Evolutionary conservation across 164 flowering plant species (phyloP).

Genomic region (Berberis thunbergii): DNA sequence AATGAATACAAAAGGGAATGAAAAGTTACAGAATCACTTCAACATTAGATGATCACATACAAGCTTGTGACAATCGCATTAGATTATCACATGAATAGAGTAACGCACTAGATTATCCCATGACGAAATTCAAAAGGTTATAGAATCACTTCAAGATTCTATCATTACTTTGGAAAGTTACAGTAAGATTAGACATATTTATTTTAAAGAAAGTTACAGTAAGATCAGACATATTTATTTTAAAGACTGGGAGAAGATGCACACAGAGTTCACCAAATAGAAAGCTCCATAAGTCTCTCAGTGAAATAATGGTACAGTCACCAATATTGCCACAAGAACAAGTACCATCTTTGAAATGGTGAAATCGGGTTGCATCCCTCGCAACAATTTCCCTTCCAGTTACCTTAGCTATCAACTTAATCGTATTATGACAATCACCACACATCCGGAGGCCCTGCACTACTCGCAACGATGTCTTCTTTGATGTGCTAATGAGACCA

Average conservation of each 20-base stretch:
- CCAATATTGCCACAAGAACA: conserved; percentile 85
- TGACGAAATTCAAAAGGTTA: too few species aligned
- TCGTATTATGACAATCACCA: conserved; percentile 53
- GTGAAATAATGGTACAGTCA: conserved; percentile 19
- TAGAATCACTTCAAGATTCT: too few species aligned
- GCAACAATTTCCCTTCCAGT: conserved; percentile 48
- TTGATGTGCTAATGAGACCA: conserved; percentile 52
- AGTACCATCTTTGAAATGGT: conserved; percentile 50
- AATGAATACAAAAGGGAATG: too few species aligned
- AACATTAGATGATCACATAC: too few species aligned
- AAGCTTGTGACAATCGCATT: too few species aligned
- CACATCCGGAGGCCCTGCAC: conserved; percentile 76
- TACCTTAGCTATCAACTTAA: conserved; percentile 51
- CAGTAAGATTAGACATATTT: too few species aligned
- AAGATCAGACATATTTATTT: too few species aligned
- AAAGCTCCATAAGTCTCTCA: background rate
- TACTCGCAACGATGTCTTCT: conserved; percentile 45
- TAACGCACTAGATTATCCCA: too few species aligned
- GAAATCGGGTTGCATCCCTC: conserved; percentile 76
- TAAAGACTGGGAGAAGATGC: background rate
- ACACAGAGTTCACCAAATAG: background rate
- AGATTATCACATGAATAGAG: too few species aligned
- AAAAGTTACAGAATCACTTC: too few species aligned
- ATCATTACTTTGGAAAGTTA: too few species aligned
- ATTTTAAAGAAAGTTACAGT: too few species aligned